Evolutionary conservation across 2,329 filamentous ascomycete genomes (phyloP).

Genomic region (Colletotrichum higginsianum): DNA sequence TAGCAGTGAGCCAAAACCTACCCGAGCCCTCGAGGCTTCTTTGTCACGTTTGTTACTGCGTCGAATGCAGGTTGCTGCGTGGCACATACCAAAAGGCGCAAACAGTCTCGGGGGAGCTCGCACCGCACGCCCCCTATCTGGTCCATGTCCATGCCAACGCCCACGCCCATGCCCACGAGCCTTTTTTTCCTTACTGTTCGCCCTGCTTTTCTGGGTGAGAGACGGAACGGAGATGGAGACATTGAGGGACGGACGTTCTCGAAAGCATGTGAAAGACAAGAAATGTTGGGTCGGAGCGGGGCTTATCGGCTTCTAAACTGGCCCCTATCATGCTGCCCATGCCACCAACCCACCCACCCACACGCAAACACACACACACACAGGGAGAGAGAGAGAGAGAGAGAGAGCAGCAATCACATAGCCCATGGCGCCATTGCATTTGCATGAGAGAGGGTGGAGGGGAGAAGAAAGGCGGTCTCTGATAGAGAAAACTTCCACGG

Average conservation of each 20-base stretch:
- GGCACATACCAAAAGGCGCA: background rate
- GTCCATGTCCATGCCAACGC: background rate
- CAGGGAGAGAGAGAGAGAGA: too few relatives aligned
- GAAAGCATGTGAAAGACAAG: constrained; percentile 40
- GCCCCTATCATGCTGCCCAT: constrained; percentile 35
- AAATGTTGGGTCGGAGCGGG: constrained; percentile 43
- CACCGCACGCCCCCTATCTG: constrained; percentile 19
- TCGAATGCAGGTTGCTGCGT: background rate
- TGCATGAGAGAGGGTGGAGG: constrained; percentile 11
- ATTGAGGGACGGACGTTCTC: background rate
- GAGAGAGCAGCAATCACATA: constrained; percentile 5
- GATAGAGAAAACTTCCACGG: background rate
- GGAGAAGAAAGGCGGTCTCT: background rate
- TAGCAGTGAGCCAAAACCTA: background rate
- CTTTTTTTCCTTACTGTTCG: constrained; percentile 3
- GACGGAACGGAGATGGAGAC: background rate
- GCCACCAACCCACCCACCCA: constrained; percentile 1
- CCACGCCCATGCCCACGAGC: constrained; percentile 3
- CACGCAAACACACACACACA: too few relatives aligned
- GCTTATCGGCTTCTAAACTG: constrained; percentile 32
- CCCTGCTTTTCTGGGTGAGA: constrained; percentile 2
- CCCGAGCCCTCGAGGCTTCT: background rate
- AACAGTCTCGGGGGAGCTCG: background rate
- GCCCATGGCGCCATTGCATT: constrained; percentile 25
- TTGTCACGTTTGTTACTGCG: constrained; percentile 12